Base-by-base conservation (phyloP, 2,329 filamentous ascomycete species). In the Akanthomyces dipterigenus region DNA sequence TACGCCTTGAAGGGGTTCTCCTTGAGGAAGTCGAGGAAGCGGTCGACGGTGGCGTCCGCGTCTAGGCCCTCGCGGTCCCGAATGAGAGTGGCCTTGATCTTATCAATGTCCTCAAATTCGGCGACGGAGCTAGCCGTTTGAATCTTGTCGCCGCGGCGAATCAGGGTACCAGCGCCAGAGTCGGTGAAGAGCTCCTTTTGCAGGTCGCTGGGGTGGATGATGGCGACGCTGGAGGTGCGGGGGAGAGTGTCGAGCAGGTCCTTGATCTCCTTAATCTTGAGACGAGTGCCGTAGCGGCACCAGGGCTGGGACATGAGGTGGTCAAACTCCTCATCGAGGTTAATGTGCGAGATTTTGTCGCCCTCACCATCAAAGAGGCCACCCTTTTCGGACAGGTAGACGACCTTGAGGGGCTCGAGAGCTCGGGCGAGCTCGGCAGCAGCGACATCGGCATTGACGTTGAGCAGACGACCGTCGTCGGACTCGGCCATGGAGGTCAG, bases 251-350 rank as follows among this genome's bases (percentile, higher is more conserved):
- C 90, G 57, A 99, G 80, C 31, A 99, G 83, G 63, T 96, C 92
- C 81, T 96, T 96, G 78, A 96, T 96, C 78, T 99, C 92, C 78
- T 90, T 91, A 75, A 99, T 98, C 87, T 99, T 99, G 66, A 98
- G 82, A 65, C 93, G 86, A 42, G 93, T 98, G 65, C 95, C 95
- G 72, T 95, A 96, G 71, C 91, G 88, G 75, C 96, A 95, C 95
- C 93, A 99, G 68, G 90, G 86, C 77, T 97, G 91, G 62, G 86
- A 83, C 91, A 98, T 96, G 70, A 97, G 83, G 71, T 90, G 83
- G 63, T 96, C 91, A 70, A 90, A 98, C 77, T 99, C 95, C 76
- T 96, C 93, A 72, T 99, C 95, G 62, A 99, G 82, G 78, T 98
- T 98, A 77, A 98, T 98, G 63, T 89, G 90, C 6, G 93, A 96